Evolutionary conservation across 176 grass and related monocot genomes (phyloP).

Genomic region (Bolboschoenus planiculmis): DNA sequence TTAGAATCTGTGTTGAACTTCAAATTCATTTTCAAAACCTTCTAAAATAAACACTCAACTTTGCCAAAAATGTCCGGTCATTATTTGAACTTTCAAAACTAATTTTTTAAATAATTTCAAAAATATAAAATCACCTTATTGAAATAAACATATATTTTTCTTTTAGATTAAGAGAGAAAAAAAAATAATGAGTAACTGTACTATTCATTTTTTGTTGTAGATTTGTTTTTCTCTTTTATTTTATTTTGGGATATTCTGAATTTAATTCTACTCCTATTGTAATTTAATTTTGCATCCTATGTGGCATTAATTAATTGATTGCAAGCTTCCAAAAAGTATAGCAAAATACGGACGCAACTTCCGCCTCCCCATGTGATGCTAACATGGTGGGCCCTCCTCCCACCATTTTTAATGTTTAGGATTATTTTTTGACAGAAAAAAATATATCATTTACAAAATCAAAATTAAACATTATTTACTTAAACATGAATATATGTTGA

Average conservation of each 20-base stretch:
- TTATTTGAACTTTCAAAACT: too few relatives aligned
- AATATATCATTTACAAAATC: background rate
- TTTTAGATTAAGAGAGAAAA: too few relatives aligned
- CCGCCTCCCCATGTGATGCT: slow-evolving; percentile 13
- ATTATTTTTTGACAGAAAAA: background rate
- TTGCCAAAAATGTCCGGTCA: too few relatives aligned
- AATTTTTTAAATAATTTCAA: too few relatives aligned
- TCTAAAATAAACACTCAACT: too few relatives aligned
- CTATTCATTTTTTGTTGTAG: too few relatives aligned
- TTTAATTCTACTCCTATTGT: background rate
- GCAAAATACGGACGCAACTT: slow-evolving; percentile 12
- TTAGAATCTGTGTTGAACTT: too few relatives aligned
- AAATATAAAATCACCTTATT: background rate
- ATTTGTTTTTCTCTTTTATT: background rate
- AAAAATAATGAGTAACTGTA: background rate
- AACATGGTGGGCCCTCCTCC: slow-evolving; percentile 9
- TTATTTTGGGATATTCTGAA: background rate
- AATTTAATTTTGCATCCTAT: background rate
- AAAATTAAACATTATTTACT: background rate
- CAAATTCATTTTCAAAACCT: too few relatives aligned
- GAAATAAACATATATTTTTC: background rate
- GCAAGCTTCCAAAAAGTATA: slow-evolving; percentile 15
- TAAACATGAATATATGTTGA: background rate
- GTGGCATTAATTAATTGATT: slow-evolving; percentile 10
- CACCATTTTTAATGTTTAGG: background rate